Percentiles rank a stretch among this genome's conserved stretches.
Conservation (phyloP, 1,284 basidiomycete species). For the Tylopilus sp. region DNA sequence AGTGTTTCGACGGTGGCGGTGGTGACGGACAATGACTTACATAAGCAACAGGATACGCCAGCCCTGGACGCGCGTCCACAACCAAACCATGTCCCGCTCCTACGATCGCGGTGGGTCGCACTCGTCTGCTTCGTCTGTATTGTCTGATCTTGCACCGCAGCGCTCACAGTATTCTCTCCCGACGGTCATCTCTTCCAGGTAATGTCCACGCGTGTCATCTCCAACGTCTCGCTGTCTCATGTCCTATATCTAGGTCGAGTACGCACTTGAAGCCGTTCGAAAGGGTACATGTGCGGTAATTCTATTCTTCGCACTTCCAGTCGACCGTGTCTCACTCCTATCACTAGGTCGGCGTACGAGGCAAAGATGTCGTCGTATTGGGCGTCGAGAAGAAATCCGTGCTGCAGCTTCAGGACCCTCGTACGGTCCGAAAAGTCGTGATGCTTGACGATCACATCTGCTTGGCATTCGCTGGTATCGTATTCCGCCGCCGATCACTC, state of each 20-base stretch:
- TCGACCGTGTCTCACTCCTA: slow-evolving; percentile 7
- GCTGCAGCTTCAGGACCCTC: slow-evolving; percentile 94
- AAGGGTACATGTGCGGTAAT: slow-evolving; percentile 95
- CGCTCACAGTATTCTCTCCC: slow-evolving; percentile 91
- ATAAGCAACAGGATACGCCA: slow-evolving; percentile 28
- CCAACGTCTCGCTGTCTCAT: slow-evolving; percentile 17
- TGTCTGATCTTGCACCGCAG: slow-evolving; percentile 39
- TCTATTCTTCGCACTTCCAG: slow-evolving; percentile 16
- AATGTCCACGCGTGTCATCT: slow-evolving; percentile 27
- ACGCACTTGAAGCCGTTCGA: slow-evolving; percentile 94
- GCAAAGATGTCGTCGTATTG: slow-evolving; percentile 91
- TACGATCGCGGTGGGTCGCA: slow-evolving; percentile 34
- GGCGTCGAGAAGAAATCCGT: slow-evolving; percentile 99
- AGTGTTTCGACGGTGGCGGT: slow-evolving; percentile 22
- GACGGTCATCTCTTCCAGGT: slow-evolving; percentile 94
- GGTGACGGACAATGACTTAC: slow-evolving; percentile 25
- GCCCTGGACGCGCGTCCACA: slow-evolving; percentile 53
- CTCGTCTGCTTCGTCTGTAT: background rate
- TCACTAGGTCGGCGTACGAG: slow-evolving; percentile 87
- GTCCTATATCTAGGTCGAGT: slow-evolving; percentile 77
- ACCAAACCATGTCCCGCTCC: slow-evolving; percentile 33
- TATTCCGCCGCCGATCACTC: slow-evolving; percentile 2
- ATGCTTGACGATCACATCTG: slow-evolving; percentile 99
- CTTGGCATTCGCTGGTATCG: slow-evolving; percentile 91
- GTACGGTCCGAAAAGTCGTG: slow-evolving; percentile 96